Conservation (phyloP, 371 early-diverging fungal genomes). For the Dinochytrium kinnereticum region DNA sequence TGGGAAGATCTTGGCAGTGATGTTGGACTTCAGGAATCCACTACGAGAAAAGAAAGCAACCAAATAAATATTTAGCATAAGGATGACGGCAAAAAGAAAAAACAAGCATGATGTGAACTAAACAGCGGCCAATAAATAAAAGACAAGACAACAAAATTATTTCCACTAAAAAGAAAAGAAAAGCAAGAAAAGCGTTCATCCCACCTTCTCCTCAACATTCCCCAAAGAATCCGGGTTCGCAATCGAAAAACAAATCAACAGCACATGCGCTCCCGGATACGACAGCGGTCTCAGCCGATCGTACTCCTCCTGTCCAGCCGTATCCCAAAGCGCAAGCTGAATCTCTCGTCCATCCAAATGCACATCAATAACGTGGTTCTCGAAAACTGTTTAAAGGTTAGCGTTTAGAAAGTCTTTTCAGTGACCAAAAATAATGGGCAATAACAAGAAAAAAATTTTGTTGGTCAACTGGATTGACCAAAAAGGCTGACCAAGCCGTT, state of each 20-base stretch:
- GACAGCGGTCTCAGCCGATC: slow-evolving; percentile 96
- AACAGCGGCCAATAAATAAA: neutral
- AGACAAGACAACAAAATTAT: neutral
- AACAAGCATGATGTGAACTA: neutral
- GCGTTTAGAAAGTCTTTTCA: slow-evolving; percentile 37
- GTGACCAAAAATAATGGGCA: neutral
- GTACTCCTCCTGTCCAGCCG: slow-evolving; percentile 97
- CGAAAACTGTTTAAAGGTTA: slow-evolving; percentile 84
- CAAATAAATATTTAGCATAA: neutral
- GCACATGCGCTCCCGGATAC: slow-evolving; percentile 96
- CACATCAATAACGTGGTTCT: slow-evolving; percentile 94
- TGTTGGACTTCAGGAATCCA: slow-evolving; percentile 38
- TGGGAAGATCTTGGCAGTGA: slow-evolving; percentile 35
- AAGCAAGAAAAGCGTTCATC: neutral
- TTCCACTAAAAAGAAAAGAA: neutral
- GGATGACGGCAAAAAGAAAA: no score
- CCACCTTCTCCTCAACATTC: slow-evolving; percentile 72
- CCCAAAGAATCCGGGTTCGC: slow-evolving; percentile 93
- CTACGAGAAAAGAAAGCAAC: slow-evolving; percentile 21
- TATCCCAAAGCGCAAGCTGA: slow-evolving; percentile 98
- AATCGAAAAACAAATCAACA: slow-evolving; percentile 74
- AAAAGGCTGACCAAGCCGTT: no score
- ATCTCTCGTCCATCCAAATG: slow-evolving; percentile 90
- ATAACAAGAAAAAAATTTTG: neutral
- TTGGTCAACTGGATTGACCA: no score